Conservation (phyloP, 345 rosid genomes). For the Lepidium africanum region DNA sequence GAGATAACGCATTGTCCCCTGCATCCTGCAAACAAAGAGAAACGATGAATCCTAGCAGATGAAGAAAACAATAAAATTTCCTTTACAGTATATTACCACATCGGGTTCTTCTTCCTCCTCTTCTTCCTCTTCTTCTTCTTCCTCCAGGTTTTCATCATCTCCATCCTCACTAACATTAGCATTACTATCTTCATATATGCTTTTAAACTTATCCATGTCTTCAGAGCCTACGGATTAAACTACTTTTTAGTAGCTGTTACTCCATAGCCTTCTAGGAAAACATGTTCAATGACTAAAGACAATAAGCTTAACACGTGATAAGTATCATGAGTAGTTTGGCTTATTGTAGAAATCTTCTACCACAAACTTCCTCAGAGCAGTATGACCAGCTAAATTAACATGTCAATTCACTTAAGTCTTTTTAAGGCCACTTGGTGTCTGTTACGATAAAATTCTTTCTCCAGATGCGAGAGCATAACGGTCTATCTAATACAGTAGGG, state of each 20-base stretch:
- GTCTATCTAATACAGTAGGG: not conserved
- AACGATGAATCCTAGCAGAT: not conserved
- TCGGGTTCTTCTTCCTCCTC: slow-evolving; percentile 38
- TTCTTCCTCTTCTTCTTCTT: slow-evolving; percentile 30
- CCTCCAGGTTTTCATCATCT: slow-evolving; percentile 68
- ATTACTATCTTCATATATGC: slow-evolving; percentile 38
- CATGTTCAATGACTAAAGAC: not conserved
- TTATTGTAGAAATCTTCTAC: not conserved
- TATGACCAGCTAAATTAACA: not conserved
- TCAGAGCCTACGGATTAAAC: slow-evolving; percentile 30
- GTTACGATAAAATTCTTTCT: not conserved
- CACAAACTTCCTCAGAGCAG: not conserved
- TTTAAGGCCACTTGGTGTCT: not conserved
- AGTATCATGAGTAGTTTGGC: not conserved
- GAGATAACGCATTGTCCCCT: slow-evolving; percentile 46
- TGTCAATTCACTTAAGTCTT: not conserved
- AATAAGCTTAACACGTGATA: not conserved
- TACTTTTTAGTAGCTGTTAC: not conserved
- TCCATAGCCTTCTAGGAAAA: not conserved
- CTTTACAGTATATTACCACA: slow-evolving; percentile 36
- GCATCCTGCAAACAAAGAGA: slow-evolving; percentile 40
- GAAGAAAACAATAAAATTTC: not conserved
- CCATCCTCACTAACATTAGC: slow-evolving; percentile 39
- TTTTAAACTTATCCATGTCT: slow-evolving; percentile 32
- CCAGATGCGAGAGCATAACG: not conserved